Percentiles rank a stretch among this genome's conserved stretches.
Evolutionary conservation across 371 early-diverging fungal genomes (phyloP).

Genomic region (Mucor piriformis): DNA sequence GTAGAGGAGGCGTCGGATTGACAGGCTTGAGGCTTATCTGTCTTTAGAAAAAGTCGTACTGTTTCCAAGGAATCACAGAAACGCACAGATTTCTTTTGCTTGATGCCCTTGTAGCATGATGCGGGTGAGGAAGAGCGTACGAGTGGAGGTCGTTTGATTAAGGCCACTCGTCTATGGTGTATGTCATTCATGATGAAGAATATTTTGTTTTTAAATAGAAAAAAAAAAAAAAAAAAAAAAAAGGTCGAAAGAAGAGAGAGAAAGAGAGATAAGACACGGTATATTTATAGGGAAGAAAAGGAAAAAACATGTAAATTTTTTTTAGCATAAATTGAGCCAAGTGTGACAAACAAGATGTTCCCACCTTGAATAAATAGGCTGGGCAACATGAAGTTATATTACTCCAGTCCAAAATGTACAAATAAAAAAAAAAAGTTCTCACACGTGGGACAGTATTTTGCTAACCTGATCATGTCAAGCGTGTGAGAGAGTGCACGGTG

Average conservation of each 20-base stretch:
- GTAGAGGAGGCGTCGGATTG: constrained; percentile 39
- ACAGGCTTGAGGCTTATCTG: constrained; percentile 59
- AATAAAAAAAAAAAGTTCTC: too few relatives aligned
- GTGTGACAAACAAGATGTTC: too few relatives aligned
- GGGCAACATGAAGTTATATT: too few relatives aligned
- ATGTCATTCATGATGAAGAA: background rate
- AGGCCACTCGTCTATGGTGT: constrained; percentile 3
- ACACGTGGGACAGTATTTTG: too few relatives aligned
- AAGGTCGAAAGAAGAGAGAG: background rate
- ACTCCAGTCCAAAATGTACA: too few relatives aligned
- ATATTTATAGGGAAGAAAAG: background rate
- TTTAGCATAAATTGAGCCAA: background rate
- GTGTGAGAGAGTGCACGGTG: too few relatives aligned
- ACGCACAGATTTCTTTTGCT: constrained; percentile 38
- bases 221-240: constrained; percentile 5
- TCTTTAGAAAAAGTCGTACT: constrained; percentile 59
- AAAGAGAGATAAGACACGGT: background rate
- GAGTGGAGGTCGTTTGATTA: constrained; percentile 27
- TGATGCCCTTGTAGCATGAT: constrained; percentile 2
- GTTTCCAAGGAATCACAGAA: constrained; percentile 57
- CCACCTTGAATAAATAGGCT: too few relatives aligned
- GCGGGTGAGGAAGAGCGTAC: constrained; percentile 14
- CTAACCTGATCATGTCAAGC: too few relatives aligned
- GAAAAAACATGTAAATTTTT: too few relatives aligned
- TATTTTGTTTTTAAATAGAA: constrained; percentile 4